These are phyloP conservation scores for Aspergillus aculeatus DNA, from an alignment of 2,329 filamentous ascomycete genomes.

Conservation along the genomic window DNA sequence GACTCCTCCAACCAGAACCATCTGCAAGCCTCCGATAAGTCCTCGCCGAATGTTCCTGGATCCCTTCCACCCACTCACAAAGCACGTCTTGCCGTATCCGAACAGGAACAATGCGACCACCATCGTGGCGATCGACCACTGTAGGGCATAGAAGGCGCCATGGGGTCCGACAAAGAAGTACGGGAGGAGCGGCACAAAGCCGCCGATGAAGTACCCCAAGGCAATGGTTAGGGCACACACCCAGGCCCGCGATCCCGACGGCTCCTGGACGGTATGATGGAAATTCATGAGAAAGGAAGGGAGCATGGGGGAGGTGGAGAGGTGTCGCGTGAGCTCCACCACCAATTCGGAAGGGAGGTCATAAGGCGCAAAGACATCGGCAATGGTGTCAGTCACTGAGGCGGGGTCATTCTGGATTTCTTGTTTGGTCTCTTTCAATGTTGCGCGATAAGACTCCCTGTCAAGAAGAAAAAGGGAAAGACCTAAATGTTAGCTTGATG, in stretches of 20 bases:
- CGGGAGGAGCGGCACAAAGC: slow-evolving; percentile 52
- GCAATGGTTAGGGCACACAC: slow-evolving; percentile 42
- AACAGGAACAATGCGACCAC: slow-evolving; percentile 51
- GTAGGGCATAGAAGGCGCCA: slow-evolving; percentile 76
- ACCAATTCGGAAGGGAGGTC: slow-evolving; percentile 38
- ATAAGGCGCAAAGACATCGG: slow-evolving; percentile 41
- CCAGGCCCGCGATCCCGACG: slow-evolving; percentile 38
- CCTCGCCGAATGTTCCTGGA: slow-evolving; percentile 34
- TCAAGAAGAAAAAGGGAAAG: not conserved
- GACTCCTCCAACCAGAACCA: slow-evolving; percentile 42
- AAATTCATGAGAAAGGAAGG: slow-evolving; percentile 44
- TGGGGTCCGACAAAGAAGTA: slow-evolving; percentile 66
- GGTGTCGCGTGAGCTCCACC: slow-evolving; percentile 36
- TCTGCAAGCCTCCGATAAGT: slow-evolving; percentile 37
- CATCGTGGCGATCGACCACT: slow-evolving; percentile 54
- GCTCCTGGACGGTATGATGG: slow-evolving; percentile 41
- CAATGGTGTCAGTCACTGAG: slow-evolving; percentile 31
- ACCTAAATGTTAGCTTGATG: not conserved
- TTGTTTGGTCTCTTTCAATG: slow-evolving; percentile 36
- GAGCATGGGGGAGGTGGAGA: slow-evolving; percentile 37
- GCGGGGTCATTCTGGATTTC: slow-evolving; percentile 33
- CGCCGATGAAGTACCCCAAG: slow-evolving; percentile 43
- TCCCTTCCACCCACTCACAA: slow-evolving; percentile 40
- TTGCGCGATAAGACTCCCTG: slow-evolving; percentile 43
- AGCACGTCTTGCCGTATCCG: slow-evolving; percentile 51